Evolutionary conservation across 768 basidiomycete genomes (phyloP).

Genomic region (Agrocybe chaxingu): DNA sequence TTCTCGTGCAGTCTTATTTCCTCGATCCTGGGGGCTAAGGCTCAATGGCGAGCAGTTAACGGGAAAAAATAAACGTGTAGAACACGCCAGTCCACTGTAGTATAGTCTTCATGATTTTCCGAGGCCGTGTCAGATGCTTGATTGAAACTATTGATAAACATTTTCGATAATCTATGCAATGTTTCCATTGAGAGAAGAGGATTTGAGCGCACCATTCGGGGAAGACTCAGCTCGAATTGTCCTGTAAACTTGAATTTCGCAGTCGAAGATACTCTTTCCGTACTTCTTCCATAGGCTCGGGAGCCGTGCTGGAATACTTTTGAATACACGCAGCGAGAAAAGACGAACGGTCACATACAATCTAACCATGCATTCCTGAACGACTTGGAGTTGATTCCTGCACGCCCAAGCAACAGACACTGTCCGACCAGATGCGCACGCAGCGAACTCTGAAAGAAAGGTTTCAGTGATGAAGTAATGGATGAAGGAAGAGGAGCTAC

Average conservation of each 20-base stretch:
- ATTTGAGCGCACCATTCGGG: too few species aligned
- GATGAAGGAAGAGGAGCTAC: constrained; percentile 27
- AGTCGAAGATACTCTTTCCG: constrained; percentile 72
- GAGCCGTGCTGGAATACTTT: constrained; percentile 52
- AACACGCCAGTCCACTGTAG: constrained; percentile 1
- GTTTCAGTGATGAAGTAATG: neutral
- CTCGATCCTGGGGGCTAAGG: constrained; percentile 64
- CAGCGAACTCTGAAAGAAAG: constrained; percentile 64
- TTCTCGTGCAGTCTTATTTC: constrained; percentile 53
- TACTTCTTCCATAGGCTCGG: constrained; percentile 70
- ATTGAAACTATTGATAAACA: too few species aligned
- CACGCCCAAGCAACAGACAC: constrained; percentile 88
- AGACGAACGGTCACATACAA: constrained; percentile 51
- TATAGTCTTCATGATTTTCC: neutral
- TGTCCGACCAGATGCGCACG: constrained; percentile 78
- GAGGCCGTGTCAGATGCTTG: too few species aligned
- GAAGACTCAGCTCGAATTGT: too few species aligned
- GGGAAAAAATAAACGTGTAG: constrained; percentile 31
- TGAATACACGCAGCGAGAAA: constrained; percentile 1
- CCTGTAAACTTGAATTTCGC: constrained; percentile 31
- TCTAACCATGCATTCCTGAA: constrained; percentile 78
- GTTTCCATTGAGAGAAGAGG: neutral
- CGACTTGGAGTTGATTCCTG: constrained; percentile 56
- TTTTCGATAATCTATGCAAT: neutral
- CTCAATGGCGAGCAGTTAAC: constrained; percentile 61